These are phyloP conservation scores for Gilbertella persicaria DNA, from an alignment of 371 early-diverging fungal genomes.

Conservation along the genomic window DNA sequence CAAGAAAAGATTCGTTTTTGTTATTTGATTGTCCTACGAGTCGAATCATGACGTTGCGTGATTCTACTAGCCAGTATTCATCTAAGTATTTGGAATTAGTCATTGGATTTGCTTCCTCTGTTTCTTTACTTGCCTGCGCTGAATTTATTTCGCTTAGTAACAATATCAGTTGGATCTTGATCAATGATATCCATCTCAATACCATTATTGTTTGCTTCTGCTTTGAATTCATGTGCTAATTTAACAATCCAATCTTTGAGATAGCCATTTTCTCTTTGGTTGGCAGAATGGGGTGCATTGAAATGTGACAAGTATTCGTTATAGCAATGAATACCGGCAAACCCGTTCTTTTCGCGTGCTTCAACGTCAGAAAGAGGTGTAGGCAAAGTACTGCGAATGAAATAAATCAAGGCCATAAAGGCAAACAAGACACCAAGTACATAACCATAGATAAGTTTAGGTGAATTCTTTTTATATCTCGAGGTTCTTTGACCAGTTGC, in stretches of 20 bases:
- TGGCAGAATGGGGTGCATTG: slow-evolving; percentile 55
- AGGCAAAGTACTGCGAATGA: slow-evolving; percentile 37
- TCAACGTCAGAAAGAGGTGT: slow-evolving; percentile 38
- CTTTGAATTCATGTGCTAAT: slow-evolving; percentile 36
- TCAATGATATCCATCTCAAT: slow-evolving; percentile 45
- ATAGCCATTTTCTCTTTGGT: slow-evolving; percentile 47
- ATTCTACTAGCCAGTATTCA: slow-evolving; percentile 45
- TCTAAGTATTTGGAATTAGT: slow-evolving; percentile 24
- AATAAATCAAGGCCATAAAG: slow-evolving; percentile 16
- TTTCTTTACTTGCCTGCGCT: slow-evolving; percentile 33
- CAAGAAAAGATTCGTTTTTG: slow-evolving; percentile 50
- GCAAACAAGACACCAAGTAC: slow-evolving; percentile 22
- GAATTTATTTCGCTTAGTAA: slow-evolving; percentile 26
- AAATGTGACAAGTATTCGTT: slow-evolving; percentile 53
- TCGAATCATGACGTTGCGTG: slow-evolving; percentile 56
- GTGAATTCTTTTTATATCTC: background rate
- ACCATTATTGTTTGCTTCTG: slow-evolving; percentile 32
- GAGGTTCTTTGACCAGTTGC: background rate
- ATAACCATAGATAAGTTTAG: slow-evolving; percentile 19
- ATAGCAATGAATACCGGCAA: slow-evolving; percentile 56
- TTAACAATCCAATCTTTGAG: slow-evolving; percentile 38
- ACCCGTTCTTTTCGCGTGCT: slow-evolving; percentile 29
- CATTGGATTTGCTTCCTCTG: slow-evolving; percentile 35
- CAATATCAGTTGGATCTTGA: slow-evolving; percentile 31
- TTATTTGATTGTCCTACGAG: slow-evolving; percentile 37